These are phyloP conservation scores for Penicillium subrubescens DNA, from an alignment of 495 filamentous ascomycete species.

Conservation along the genomic window DNA sequence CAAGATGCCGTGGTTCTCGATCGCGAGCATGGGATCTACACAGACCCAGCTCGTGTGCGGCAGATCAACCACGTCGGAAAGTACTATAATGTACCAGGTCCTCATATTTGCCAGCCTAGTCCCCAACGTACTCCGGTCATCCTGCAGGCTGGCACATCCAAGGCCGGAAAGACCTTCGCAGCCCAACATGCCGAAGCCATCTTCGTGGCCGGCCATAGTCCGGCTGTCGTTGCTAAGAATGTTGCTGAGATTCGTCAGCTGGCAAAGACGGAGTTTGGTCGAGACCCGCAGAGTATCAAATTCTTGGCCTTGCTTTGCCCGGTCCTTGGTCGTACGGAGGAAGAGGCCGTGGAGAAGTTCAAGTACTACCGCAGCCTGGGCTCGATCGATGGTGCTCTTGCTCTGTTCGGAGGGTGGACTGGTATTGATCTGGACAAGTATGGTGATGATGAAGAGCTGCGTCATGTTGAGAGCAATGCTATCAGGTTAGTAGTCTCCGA, in stretches of 20 bases:
- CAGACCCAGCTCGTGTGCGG: slow-evolving; percentile 58
- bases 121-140: slow-evolving; percentile 68
- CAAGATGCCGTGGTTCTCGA: slow-evolving; percentile 65
- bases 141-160: slow-evolving; percentile 66
- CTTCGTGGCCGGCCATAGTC: slow-evolving; percentile 53
- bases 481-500: slow-evolving; percentile 45
- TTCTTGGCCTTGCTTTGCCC: slow-evolving; percentile 55
- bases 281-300: slow-evolving; percentile 54
- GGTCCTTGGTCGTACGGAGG: slow-evolving; percentile 55
- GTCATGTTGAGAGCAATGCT: slow-evolving; percentile 64
- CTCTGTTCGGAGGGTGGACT: slow-evolving; percentile 61
- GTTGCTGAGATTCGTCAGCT: slow-evolving; percentile 53
- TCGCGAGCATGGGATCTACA: slow-evolving; percentile 57
- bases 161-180: slow-evolving; percentile 63
- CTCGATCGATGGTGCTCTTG: slow-evolving; percentile 56
- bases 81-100: slow-evolving; percentile 66
- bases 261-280: slow-evolving; percentile 44
- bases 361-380: slow-evolving; percentile 49
- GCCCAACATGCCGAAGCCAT: slow-evolving; percentile 61
- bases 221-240: slow-evolving; percentile 48
- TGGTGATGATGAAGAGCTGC: slow-evolving; percentile 56
- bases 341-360: slow-evolving; percentile 57
- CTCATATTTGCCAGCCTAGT: slow-evolving; percentile 64
- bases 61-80: slow-evolving; percentile 69
- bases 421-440: slow-evolving; percentile 57